Percentiles rank a stretch among this genome's conserved stretches.
Evolutionary conservation across 2,329 filamentous ascomycete genomes (phyloP).

Genomic region (Raffaelea arxii): DNA sequence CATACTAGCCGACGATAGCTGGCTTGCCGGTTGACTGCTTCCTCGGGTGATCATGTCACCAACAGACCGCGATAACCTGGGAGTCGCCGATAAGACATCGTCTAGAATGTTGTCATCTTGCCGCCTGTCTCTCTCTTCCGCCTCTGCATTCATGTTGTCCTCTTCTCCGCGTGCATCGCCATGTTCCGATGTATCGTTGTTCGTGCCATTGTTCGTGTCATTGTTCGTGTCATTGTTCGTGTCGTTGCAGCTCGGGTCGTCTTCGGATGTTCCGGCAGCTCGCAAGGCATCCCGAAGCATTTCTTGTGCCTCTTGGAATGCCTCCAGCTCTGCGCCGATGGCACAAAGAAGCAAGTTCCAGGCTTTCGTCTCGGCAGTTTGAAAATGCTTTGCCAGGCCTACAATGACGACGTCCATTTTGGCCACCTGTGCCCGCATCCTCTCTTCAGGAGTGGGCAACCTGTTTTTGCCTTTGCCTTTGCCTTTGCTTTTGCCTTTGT

Average conservation of each 20-base stretch:
- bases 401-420: conserved; percentile 48
- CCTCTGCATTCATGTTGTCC: background rate
- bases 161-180: background rate
- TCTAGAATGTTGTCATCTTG: too few relatives aligned
- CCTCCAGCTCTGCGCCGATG: conserved; percentile 51
- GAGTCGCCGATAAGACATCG: too few relatives aligned
- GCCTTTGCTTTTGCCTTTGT: conserved; percentile 16
- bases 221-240: conserved; percentile 2
- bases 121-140: background rate
- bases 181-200: conserved; percentile 8
- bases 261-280: conserved; percentile 12
- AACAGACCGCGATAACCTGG: conserved; percentile 24
- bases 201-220: background rate
- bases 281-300: conserved; percentile 21
- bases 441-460: conserved; percentile 8
- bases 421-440: conserved; percentile 31
- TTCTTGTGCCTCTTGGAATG: conserved; percentile 21
- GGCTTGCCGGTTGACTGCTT: too few relatives aligned
- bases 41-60: too few relatives aligned
- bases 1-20: too few relatives aligned
- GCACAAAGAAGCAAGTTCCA: conserved; percentile 72
- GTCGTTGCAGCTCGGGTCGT: background rate
- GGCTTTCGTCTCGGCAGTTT: conserved; percentile 46
- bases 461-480: conserved; percentile 20
- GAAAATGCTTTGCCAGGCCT: conserved; percentile 43